A percentile compares a stretch with the other conserved stretches of the same genome.
Evolutionary conservation across 805 yeast species (phyloP).

Genomic region (Lachancea quebecensis): DNA sequence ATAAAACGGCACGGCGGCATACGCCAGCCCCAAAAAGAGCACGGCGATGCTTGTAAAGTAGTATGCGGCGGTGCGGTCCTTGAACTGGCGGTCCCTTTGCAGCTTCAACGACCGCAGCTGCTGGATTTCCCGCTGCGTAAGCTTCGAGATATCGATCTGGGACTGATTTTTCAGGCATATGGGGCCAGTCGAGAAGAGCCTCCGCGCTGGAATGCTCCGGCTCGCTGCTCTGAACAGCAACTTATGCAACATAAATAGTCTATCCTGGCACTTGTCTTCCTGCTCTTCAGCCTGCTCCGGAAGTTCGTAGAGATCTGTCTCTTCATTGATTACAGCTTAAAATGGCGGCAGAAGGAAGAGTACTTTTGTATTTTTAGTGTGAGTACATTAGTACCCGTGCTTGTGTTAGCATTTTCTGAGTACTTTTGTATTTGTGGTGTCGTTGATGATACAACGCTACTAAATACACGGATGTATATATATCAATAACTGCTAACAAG

Average conservation of each 20-base stretch:
- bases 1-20: slow-evolving; percentile 89
- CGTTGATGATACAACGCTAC: too few relatives aligned
- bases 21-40: slow-evolving; percentile 67
- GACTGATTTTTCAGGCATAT: background rate
- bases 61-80: slow-evolving; percentile 51
- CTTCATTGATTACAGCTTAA: too few relatives aligned
- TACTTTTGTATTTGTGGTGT: too few relatives aligned
- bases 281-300: too few relatives aligned
- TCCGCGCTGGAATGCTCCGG: slow-evolving; percentile 2
- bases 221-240: slow-evolving; percentile 3
- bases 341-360: too few relatives aligned
- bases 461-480: too few relatives aligned
- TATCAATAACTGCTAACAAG: background rate
- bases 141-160: slow-evolving; percentile 17
- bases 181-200: background rate
- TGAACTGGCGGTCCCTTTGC: slow-evolving; percentile 24
- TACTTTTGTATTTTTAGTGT: too few relatives aligned
- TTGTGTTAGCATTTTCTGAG: too few relatives aligned
- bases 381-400: too few relatives aligned
- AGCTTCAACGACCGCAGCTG: slow-evolving; percentile 17
- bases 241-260: slow-evolving; percentile 1
- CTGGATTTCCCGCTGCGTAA: slow-evolving; percentile 23
- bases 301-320: too few relatives aligned
- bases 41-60: slow-evolving; percentile 65
- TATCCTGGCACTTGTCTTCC: too few relatives aligned